These are phyloP conservation scores for Rhynchosporium graminicola DNA, from an alignment of 2,329 filamentous ascomycete species.

Conservation along the genomic window DNA sequence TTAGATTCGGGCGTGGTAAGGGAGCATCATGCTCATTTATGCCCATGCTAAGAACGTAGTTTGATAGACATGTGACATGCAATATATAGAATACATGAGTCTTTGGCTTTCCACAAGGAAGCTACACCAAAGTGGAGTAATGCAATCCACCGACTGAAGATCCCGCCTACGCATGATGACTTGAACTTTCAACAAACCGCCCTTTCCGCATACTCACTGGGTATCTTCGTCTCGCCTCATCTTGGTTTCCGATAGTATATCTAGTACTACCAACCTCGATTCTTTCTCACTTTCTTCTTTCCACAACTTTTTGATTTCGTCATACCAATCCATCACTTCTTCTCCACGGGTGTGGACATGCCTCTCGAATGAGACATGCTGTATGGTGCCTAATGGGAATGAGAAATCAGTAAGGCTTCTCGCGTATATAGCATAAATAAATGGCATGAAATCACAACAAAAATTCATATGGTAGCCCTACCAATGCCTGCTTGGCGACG, in stretches of 20 bases:
- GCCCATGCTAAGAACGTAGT: conserved; percentile 5
- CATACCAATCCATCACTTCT: conserved; percentile 21
- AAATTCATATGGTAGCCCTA: conserved; percentile 43
- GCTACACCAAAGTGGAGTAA: neutral
- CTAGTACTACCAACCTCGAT: neutral
- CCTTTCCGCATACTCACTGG: neutral
- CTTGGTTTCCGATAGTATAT: neutral
- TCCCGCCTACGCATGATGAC: neutral
- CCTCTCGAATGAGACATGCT: conserved; percentile 41
- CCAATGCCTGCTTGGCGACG: conserved; percentile 92
- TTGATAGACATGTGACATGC: neutral
- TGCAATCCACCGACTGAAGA: neutral
- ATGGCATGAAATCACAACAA: conserved; percentile 4
- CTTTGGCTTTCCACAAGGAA: neutral
- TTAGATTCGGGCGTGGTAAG: neutral
- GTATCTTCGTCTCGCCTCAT: conserved; percentile 1
- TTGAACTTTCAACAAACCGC: neutral
- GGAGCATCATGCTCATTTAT: neutral
- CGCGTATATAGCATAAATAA: conserved; percentile 3
- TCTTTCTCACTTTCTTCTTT: neutral
- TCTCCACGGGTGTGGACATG: conserved; percentile 34
- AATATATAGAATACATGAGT: neutral
- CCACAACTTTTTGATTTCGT: too few species aligned
- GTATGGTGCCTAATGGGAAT: conserved; percentile 36
- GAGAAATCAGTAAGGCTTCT: conserved; percentile 7